Conservation (phyloP, 768 basidiomycete genomes). For the Xerocomellus chrysenteron region DNA sequence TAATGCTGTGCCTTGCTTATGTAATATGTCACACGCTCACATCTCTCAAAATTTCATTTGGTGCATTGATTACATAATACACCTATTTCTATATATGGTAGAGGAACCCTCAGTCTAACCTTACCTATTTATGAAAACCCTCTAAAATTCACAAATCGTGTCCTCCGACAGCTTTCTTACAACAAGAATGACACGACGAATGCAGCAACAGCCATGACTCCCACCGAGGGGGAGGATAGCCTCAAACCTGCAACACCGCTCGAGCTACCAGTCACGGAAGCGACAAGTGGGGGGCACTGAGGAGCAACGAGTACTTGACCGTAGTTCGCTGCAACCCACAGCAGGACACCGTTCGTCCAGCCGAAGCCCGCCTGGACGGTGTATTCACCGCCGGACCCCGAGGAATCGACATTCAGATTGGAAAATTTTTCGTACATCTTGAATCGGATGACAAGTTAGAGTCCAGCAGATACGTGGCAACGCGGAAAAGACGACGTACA, state of each 20-base stretch:
- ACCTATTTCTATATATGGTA: too few species aligned
- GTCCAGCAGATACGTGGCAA: background rate
- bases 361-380: conserved; percentile 86
- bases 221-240: background rate
- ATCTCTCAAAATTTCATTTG: too few species aligned
- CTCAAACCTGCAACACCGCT: conserved; percentile 6
- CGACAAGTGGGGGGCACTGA: conserved; percentile 52
- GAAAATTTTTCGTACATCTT: conserved; percentile 94
- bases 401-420: conserved; percentile 69
- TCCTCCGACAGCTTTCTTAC: background rate
- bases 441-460: background rate
- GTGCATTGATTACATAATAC: too few species aligned
- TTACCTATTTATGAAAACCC: too few species aligned
- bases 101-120: too few species aligned
- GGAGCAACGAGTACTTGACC: conserved; percentile 61
- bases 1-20: too few species aligned
- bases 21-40: too few species aligned
- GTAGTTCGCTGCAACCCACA: conserved; percentile 72
- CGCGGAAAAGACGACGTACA: conserved; percentile 42
- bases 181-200: conserved; percentile 2
- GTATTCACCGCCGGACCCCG: conserved; percentile 84
- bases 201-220: background rate
- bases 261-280: background rate
- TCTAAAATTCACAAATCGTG: too few species aligned
- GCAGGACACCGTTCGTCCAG: conserved; percentile 83